Conservation (phyloP, 257 asterid genomes). For the Agastache rugosa region DNA sequence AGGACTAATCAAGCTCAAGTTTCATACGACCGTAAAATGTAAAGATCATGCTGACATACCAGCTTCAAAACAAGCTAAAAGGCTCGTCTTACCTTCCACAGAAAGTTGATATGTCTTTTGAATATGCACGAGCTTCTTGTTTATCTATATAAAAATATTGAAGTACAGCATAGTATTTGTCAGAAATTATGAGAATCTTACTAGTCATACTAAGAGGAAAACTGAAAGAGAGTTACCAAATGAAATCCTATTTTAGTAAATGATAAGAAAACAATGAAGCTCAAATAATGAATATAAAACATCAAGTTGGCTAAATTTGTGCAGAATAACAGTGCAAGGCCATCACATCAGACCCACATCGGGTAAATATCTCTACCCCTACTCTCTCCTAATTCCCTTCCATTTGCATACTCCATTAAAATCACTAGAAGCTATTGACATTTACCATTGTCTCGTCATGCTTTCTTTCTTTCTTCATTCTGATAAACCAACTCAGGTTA, state of each 20-base stretch:
- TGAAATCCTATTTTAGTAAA: slow-evolving; percentile 7
- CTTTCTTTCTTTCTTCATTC: not conserved
- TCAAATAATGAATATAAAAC: not conserved
- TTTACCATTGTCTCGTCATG: not conserved
- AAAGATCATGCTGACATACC: slow-evolving; percentile 15
- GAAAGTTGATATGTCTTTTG: slow-evolving; percentile 82
- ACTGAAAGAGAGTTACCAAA: not conserved
- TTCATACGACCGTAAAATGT: not conserved
- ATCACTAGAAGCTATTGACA: slow-evolving; percentile 3
- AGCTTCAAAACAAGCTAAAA: slow-evolving; percentile 16
- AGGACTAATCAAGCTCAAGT: slow-evolving; percentile 14
- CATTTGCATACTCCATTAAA: slow-evolving; percentile 1
- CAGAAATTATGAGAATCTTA: slow-evolving; percentile 24
- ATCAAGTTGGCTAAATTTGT: slow-evolving; percentile 17
- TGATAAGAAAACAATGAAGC: slow-evolving; percentile 13
- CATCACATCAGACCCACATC: slow-evolving; percentile 3
- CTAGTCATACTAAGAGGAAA: slow-evolving; percentile 10
- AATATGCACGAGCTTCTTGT: slow-evolving; percentile 86
- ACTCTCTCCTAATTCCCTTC: not conserved
- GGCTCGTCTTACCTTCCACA: slow-evolving; percentile 85
- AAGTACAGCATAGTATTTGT: slow-evolving; percentile 7
- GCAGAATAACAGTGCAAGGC: not conserved
- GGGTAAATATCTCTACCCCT: not conserved
- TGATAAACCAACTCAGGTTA: slow-evolving; percentile 5
- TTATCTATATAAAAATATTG: slow-evolving; percentile 50